A percentile compares a stretch with the other conserved stretches of the same genome.
These are phyloP conservation scores for Talaromyces sp. DNA, from an alignment of 2,329 filamentous ascomycete genomes.

Conservation along the genomic window DNA sequence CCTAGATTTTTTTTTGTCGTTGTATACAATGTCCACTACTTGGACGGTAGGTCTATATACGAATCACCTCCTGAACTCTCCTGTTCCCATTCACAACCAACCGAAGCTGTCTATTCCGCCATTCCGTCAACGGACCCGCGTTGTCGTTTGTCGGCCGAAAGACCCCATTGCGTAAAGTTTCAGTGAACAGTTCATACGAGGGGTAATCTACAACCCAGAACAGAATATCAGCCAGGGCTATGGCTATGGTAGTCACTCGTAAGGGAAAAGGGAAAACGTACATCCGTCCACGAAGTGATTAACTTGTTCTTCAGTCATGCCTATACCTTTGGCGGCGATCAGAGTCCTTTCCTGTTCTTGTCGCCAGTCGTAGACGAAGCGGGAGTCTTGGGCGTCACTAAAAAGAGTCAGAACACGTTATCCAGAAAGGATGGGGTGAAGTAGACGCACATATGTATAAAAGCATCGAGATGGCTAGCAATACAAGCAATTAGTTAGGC, in stretches of 20 bases:
- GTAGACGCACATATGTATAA: conserved; percentile 58
- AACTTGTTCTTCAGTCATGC: conserved; percentile 81
- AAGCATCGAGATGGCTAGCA: conserved; percentile 53
- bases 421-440: not conserved
- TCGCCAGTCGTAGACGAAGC: conserved; percentile 81
- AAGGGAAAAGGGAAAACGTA: conserved; percentile 31
- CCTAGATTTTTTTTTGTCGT: not conserved
- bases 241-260: not conserved
- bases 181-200: conserved; percentile 67
- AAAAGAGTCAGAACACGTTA: not conserved
- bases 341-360: conserved; percentile 74
- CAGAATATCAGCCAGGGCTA: not conserved
- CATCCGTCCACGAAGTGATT: conserved; percentile 69
- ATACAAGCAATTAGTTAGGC: not conserved
- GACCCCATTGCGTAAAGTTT: conserved; percentile 57
- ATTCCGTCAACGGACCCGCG: conserved; percentile 27
- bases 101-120: conserved; percentile 56
- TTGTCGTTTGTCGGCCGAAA: conserved; percentile 39
- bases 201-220: conserved; percentile 55
- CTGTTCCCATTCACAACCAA: conserved; percentile 61
- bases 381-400: conserved; percentile 66
- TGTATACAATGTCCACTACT: no score
- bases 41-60: conserved; percentile 7
- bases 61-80: conserved; percentile 53
- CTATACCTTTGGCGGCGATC: conserved; percentile 62